Conservation (phyloP, 306 rosid genomes). For the Ormosia semicastrata region DNA sequence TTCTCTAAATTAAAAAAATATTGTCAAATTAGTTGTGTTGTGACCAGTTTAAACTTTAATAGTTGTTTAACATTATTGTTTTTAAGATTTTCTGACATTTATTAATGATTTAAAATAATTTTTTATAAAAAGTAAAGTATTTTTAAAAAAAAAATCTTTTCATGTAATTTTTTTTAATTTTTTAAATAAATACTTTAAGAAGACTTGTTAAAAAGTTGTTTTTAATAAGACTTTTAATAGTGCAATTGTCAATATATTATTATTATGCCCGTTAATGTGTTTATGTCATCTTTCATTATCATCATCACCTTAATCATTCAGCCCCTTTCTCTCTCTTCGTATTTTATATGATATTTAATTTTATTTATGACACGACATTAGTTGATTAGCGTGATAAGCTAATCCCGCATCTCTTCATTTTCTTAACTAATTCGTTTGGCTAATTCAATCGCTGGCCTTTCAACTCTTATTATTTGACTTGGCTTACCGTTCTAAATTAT, state of each 20-base stretch:
- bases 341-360: neutral
- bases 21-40: conserved; percentile 2
- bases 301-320: neutral
- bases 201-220: no score
- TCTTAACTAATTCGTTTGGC: conserved; percentile 7
- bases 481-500: neutral
- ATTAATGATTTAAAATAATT: no score
- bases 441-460: neutral
- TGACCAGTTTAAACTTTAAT: neutral
- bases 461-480: neutral
- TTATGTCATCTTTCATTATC: neutral
- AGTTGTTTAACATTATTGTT: neutral
- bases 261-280: conserved; percentile 21
- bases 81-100: neutral
- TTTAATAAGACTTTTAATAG: no score
- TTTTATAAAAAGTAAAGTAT: no score
- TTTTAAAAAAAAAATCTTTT: no score
- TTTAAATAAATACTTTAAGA: no score
- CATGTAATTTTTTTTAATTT: no score
- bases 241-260: neutral
- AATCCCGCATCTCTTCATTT: neutral
- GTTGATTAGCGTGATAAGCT: neutral
- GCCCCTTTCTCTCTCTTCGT: neutral
- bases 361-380: neutral
- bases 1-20: no score